Evolutionary conservation across 768 basidiomycete species (phyloP).

Genomic region (Pilatotrama ljubarskyi): DNA sequence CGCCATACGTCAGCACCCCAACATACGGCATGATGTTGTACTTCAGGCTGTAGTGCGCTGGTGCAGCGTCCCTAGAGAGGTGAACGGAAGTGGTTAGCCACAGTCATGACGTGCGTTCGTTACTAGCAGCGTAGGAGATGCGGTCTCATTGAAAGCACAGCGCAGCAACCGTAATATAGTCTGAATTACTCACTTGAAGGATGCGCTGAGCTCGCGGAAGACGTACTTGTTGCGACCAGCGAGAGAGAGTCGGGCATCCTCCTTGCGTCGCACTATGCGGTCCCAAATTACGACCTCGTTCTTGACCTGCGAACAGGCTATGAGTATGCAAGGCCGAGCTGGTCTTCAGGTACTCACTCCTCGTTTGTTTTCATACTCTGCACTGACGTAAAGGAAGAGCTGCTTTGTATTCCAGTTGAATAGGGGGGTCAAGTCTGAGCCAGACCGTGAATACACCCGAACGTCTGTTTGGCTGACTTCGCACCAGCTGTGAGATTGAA

Average conservation of each 20-base stretch:
- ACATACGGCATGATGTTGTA: conserved; percentile 94
- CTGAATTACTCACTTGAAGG: conserved; percentile 67
- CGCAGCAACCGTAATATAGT: not conserved
- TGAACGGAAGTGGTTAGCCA: conserved; percentile 22
- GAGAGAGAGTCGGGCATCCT: conserved; percentile 68
- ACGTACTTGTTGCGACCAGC: conserved; percentile 79
- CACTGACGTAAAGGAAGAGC: conserved; percentile 82
- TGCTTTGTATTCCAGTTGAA: conserved; percentile 99
- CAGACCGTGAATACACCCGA: not conserved
- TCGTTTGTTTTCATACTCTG: conserved; percentile 73
- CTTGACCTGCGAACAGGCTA: conserved; percentile 45
- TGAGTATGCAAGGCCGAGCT: not conserved
- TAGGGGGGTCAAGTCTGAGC: conserved; percentile 72
- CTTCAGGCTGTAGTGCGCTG: conserved; percentile 72
- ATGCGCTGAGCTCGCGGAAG: conserved; percentile 70
- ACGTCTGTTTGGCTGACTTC: conserved; percentile 23
- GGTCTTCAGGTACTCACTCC: conserved; percentile 53
- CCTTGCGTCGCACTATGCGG: conserved; percentile 79
- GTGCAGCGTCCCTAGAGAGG: conserved; percentile 54
- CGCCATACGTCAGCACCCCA: conserved; percentile 75
- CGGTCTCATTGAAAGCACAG: not conserved
- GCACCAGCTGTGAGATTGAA: conserved; percentile 82
- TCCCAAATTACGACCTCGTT: conserved; percentile 92
- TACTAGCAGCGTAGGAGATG: not conserved
- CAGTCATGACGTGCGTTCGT: not conserved